Evolutionary conservation across 2,329 filamentous ascomycete genomes (phyloP).

Genomic region (Fusarium concolor): DNA sequence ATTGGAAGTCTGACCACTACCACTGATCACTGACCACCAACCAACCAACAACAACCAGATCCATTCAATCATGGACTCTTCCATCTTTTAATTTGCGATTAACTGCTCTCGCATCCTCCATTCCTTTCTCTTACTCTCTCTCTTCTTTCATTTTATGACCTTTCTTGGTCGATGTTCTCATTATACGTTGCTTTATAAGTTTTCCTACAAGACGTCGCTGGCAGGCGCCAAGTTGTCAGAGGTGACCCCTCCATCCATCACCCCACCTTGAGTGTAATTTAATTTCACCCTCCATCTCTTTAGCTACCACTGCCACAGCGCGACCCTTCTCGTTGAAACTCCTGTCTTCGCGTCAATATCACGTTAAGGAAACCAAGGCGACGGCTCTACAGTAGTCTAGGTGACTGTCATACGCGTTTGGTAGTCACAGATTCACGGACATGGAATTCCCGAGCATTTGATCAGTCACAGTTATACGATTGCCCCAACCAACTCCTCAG

Average conservation of each 20-base stretch:
- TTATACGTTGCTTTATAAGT: too few species aligned
- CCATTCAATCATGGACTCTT: neutral
- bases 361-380: slow-evolving; percentile 1
- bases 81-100: neutral
- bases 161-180: neutral
- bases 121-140: neutral
- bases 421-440: slow-evolving; percentile 9
- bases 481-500: slow-evolving; percentile 16
- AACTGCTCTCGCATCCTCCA: neutral
- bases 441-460: slow-evolving; percentile 1
- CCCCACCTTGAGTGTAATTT: slow-evolving; percentile 23
- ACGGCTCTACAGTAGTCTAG: neutral
- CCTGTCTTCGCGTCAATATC: neutral
- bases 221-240: slow-evolving; percentile 28
- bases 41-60: neutral
- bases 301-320: neutral
- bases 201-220: slow-evolving; percentile 24
- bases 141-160: neutral
- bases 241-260: slow-evolving; percentile 33
- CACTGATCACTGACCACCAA: neutral
- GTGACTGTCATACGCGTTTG: neutral
- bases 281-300: neutral
- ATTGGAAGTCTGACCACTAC: slow-evolving; percentile 19
- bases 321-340: neutral
- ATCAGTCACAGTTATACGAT: slow-evolving; percentile 23